phyloP scores from a whole-genome alignment of 345 rosid genomes.

The Nephelium lappaceum region DNA sequence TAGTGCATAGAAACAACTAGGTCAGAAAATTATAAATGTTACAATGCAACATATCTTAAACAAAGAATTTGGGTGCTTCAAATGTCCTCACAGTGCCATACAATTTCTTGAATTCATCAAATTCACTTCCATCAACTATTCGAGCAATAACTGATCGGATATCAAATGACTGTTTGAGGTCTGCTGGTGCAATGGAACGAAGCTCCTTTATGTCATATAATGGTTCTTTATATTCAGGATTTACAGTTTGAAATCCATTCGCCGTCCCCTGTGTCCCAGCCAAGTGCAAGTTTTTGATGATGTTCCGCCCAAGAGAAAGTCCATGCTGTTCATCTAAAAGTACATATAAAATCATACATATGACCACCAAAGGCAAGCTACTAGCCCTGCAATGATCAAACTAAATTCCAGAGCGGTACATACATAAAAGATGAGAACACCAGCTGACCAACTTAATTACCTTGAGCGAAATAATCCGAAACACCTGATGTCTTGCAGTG shows the following conservation, averaged over 20 bases:
- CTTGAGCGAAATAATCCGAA: constrained; percentile 98
- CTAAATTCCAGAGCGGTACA: constrained; percentile 22
- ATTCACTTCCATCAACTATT: constrained; percentile 93
- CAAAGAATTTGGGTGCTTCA: constrained; percentile 15
- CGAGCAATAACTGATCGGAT: constrained; percentile 88
- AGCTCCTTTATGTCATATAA: constrained; percentile 80
- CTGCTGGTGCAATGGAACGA: constrained; percentile 86
- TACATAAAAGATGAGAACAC: constrained; percentile 4
- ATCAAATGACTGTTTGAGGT: constrained; percentile 90
- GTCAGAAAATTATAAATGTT: constrained; percentile 15
- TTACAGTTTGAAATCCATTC: constrained; percentile 37
- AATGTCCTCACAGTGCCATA: constrained; percentile 86
- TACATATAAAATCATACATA: constrained; percentile 10
- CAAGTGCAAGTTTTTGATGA: constrained; percentile 87
- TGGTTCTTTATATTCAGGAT: constrained; percentile 65
- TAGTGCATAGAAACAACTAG: constrained; percentile 40
- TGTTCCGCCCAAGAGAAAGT: constrained; percentile 89
- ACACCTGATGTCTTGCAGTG: constrained; percentile 95
- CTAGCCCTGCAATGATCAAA: constrained; percentile 22
- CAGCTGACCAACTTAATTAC: constrained; percentile 35
- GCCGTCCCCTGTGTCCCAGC: constrained; percentile 59
- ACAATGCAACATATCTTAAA: constrained; percentile 1
- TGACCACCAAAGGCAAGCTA: constrained; percentile 9
- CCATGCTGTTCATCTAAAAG: constrained; percentile 90
- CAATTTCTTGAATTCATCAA: constrained; percentile 95